Conservation (phyloP, 495 filamentous ascomycete species). For the Glonium stellatum region DNA sequence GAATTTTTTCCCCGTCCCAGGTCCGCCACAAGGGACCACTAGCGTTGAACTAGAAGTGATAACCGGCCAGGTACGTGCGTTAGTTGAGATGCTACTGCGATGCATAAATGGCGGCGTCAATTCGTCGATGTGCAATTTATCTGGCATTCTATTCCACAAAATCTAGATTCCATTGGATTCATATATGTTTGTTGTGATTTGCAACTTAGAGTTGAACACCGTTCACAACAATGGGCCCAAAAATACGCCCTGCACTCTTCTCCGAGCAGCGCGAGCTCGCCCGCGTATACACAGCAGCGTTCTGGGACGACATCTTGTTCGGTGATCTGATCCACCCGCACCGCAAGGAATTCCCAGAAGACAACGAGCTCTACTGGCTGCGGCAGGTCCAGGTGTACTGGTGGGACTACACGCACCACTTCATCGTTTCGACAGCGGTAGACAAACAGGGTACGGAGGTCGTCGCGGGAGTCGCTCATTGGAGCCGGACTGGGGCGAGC, state of each 20-base stretch:
- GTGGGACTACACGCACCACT: constrained; percentile 8
- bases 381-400: constrained; percentile 2
- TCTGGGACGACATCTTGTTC: constrained; percentile 22
- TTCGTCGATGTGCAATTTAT: too few species aligned
- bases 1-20: too few species aligned
- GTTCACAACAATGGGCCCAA: too few species aligned
- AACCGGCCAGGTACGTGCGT: too few species aligned
- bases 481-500: constrained; percentile 3
- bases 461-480: constrained; percentile 11
- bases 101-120: too few species aligned
- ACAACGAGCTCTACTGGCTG: constrained; percentile 17
- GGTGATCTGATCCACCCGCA: constrained; percentile 26
- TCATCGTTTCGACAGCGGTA: constrained; percentile 2
- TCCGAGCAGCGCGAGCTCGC: constrained; percentile 3
- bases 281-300: constrained; percentile 7
- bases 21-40: too few species aligned
- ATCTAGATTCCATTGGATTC: too few species aligned
- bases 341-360: constrained; percentile 17
- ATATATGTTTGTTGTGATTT: too few species aligned
- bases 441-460: constrained; percentile 2
- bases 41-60: too few species aligned
- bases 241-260: not conserved
- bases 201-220: too few species aligned
- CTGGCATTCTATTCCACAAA: too few species aligned
- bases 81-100: too few species aligned